Base-by-base conservation (phyloP, 257 asterid species). In the Capsicum baccatum region DNA sequence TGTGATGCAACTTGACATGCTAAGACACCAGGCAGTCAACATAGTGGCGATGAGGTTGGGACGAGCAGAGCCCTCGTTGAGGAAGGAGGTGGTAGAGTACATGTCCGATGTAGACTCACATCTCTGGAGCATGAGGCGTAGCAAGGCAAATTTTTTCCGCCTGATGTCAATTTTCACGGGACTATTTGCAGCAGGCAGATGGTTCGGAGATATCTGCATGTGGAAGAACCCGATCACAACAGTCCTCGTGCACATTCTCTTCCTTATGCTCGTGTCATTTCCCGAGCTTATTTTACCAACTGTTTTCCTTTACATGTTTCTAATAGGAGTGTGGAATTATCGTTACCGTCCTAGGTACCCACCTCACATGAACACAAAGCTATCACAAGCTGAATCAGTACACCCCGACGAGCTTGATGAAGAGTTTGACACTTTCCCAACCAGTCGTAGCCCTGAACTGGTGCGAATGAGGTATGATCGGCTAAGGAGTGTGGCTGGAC, bases 61-160 rank as follows among this genome's bases (percentile, higher is more conserved):
- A 1, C 84, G 98, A 9, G 94, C 97, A 0, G 98, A 93, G 85
- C 99, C 99, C 21, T 96, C 99, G 9, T 91, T 95, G 2, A 87
- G 97, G 42, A 94, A 93, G 90, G 98, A 95, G 85, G 96, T 95
- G 3, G 97, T 95, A 0, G 98, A 93, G 64, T 94, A 93, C 63
- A 93, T 96, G 99, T 94, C 97, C 1, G 98, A 95, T 73, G 96
- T 91, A 33, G 98, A 95, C 86, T 89, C 99, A 0, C 99, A 95
- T 80, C 93, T 95, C 0, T 95, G 99, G 99, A 95, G 99, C 88
- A 94, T 94, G 96, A 90, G 99, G 8, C 86, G 97, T 52, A 94
- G 98, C 96, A 95, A 92, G 87, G 99, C 99, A 0, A 95, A 93
- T 79, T 94, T 95, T 84, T 95, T 94, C 83, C 94, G 99, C 6